Base-by-base conservation (phyloP, 768 basidiomycete species). In the Termitomyces sp. region DNA sequence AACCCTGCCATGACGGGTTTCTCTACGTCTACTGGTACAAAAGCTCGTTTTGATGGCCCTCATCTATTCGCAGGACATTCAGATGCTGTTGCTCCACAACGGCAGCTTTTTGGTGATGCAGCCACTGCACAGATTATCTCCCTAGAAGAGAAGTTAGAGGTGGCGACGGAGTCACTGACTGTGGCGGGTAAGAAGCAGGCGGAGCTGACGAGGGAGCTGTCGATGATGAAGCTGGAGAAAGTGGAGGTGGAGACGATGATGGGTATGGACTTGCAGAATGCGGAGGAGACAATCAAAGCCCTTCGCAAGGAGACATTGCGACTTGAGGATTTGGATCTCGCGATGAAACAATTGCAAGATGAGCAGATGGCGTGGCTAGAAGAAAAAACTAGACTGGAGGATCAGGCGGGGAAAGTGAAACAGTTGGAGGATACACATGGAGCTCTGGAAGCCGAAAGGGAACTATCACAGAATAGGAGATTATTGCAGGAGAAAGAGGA, bases 11-110 rank as follows among this genome's bases (percentile, higher is more conserved):
- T 71, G 21, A 71, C 74, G 26, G 78, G 76, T 44, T 58, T 69
- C 14, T 69, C 73, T n/a, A 65, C 73, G 1, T 69, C 80, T 5
- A 37, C 35, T 37, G 35, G 15, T 37, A 71, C 77, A n/a, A 76
- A 74, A 41, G 62, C 72, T 9, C 82, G 81, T 38, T 94, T 94
- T 65, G 89, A 90, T 52, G 90, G 90, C 12, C 83, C 87, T 0
- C 90, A 93, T 71, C 75, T 93, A 51, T 93, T 93, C 60, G 89
- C 93, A 0, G 91, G 92, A 0, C 88, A 93, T 60, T 82, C 80
- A 3, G 78, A 84, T 43, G 79, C 88, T 5, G 71, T 88, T 17
- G 72, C 87, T 0, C 88, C 88, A 0, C 70, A 66, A 44, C 63
- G 71, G 41, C 72, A 72, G 30, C 68, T 75, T 41, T 73, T 74